Base-by-base conservation (phyloP, 2,329 filamentous ascomycete genomes). In the Epichloe elymi region DNA sequence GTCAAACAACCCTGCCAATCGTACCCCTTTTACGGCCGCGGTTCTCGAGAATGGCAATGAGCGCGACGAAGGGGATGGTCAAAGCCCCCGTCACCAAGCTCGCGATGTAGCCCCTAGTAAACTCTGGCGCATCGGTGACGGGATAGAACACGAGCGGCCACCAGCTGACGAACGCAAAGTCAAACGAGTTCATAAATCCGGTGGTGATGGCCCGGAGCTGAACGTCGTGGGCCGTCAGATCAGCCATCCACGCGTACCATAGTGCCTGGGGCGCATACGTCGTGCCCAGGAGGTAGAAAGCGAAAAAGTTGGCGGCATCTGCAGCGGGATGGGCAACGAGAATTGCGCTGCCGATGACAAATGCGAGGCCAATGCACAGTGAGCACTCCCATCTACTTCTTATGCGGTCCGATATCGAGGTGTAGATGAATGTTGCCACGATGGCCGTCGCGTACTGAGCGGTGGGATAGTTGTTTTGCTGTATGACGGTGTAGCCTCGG, bases 221-320 rank as follows among this genome's bases (percentile, higher is more conserved):
- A 8, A 67, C 50, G 19, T 67, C 66, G 30, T 68, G 65, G 3
- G 62, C 60, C 7, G 65, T 68, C 7, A 72, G 57, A 49, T 73
- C 70, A 0, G 69, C 69, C 67, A 72, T 70, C 70, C 70, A 73
- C 0, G 67, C 66, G 54, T 72, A 72, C 70, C 70, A 73, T 17
- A 73, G 58, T 4, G 70, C 70, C 51, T 73, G 70, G 1, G 70
- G 70, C 2, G 70, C 70, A 49, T 68, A 73, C 0, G 68, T 71
- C 0, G 70, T 71, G 3, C 70, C 70, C 2, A 72, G 61, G 1
- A 71, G 56, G 54, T 71, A 72, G 52, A 71, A 72, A 6, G 69
- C 69, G 43, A 71, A 66, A 50, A 72, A 72, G 51, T 70, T 65
- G 35, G 61, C 68, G 0, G 63, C 64, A 39, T 68, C 63, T 8